phyloP scores from a whole-genome alignment of 179 eudicot species.

The Patellifolia procumbens region DNA sequence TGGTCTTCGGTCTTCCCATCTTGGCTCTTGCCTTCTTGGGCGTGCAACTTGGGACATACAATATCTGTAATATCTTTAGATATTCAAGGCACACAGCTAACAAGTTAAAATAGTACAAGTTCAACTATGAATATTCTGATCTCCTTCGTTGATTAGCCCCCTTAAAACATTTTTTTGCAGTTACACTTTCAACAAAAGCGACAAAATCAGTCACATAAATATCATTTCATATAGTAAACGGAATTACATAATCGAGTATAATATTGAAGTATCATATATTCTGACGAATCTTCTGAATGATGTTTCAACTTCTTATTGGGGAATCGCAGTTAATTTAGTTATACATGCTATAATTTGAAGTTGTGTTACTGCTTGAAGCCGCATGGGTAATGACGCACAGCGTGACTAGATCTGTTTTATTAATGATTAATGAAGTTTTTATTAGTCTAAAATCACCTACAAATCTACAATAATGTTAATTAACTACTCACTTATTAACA shows the following conservation, averaged over 20 bases:
- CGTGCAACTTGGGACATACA: too few relatives aligned
- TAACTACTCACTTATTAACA: neutral
- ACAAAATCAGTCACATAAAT: neutral
- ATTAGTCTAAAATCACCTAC: neutral
- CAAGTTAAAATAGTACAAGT: too few relatives aligned
- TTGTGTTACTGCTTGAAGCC: neutral
- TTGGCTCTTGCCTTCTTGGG: too few relatives aligned
- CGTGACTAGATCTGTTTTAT: neutral
- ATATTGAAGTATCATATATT: neutral
- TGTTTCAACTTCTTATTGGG: neutral
- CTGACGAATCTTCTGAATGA: neutral
- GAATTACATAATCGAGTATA: too few relatives aligned
- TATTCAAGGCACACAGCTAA: too few relatives aligned
- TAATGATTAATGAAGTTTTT: neutral
- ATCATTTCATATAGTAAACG: neutral
- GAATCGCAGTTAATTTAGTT: neutral
- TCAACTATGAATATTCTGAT: too few relatives aligned
- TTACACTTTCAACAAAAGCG: neutral
- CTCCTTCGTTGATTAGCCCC: too few relatives aligned
- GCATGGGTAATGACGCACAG: conserved; percentile 16
- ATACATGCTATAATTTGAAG: too few relatives aligned
- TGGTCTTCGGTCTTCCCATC: too few relatives aligned
- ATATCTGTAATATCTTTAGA: too few relatives aligned
- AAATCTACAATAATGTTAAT: neutral
- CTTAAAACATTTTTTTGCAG: too few relatives aligned